Percentiles rank a stretch among this genome's conserved stretches.
phyloP scores from a whole-genome alignment of 2,329 filamentous ascomycete species.

The Arthrobotrys iridis region DNA sequence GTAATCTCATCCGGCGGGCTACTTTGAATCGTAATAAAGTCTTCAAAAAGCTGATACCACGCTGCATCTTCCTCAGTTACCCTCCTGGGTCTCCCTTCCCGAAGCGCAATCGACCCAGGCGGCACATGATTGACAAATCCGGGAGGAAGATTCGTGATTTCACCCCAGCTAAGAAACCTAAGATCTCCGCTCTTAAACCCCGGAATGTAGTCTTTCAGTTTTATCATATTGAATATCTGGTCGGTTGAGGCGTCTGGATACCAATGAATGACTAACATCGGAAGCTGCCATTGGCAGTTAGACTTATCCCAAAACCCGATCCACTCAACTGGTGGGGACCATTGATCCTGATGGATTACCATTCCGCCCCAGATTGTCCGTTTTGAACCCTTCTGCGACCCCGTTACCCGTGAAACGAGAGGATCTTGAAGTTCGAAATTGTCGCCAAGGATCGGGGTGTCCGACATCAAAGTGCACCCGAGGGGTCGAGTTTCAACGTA shows the following conservation, averaged over 20 bases:
- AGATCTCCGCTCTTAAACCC: not conserved
- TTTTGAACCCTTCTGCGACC: too few species aligned
- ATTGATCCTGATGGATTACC: not conserved
- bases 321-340: not conserved
- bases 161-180: not conserved
- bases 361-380: not conserved
- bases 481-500: not conserved
- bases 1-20: not conserved
- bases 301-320: not conserved
- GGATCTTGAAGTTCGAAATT: too few species aligned
- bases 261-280: not conserved
- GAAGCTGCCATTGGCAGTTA: not conserved
- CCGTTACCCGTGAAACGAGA: too few species aligned
- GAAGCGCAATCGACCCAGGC: not conserved
- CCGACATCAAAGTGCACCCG: not conserved
- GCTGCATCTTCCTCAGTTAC: not conserved
- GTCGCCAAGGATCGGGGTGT: not conserved
- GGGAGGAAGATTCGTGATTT: not conserved
- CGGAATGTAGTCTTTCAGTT: not conserved
- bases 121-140: not conserved
- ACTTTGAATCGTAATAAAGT: not conserved
- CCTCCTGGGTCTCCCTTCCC: not conserved
- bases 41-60: not conserved
- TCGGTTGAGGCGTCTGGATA: not conserved
- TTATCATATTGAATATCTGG: not conserved